These are phyloP conservation scores for Candida parachauliodes DNA, from an alignment of 805 yeast species.

Conservation along the genomic window DNA sequence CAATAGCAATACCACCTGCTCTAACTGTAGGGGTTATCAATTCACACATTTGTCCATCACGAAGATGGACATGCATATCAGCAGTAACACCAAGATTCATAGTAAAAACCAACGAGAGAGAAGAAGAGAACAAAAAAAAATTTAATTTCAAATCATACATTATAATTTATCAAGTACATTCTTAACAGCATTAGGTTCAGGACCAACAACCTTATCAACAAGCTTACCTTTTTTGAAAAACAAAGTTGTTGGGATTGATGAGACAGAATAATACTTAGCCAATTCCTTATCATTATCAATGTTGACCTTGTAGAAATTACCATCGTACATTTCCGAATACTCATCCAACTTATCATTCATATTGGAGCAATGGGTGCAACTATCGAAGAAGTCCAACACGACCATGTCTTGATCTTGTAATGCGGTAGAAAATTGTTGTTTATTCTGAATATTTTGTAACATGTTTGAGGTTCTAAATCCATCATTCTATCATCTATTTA, in stretches of 20 bases:
- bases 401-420: constrained; percentile 22
- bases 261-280: constrained; percentile 55
- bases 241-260: constrained; percentile 56
- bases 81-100: constrained; percentile 69
- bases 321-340: constrained; percentile 50
- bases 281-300: constrained; percentile 76
- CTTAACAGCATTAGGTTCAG: constrained; percentile 78
- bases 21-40: constrained; percentile 85
- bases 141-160: constrained; percentile 1
- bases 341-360: constrained; percentile 87
- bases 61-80: constrained; percentile 94
- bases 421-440: constrained; percentile 9
- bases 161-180: constrained; percentile 38
- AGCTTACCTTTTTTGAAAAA: constrained; percentile 78
- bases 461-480: neutral
- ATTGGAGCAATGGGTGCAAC: constrained; percentile 98
- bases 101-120: constrained; percentile 2
- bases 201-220: constrained; percentile 78
- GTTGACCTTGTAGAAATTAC: constrained; percentile 79
- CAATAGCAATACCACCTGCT: constrained; percentile 87
- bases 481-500: neutral
- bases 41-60: constrained; percentile 93
- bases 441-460: constrained; percentile 9
- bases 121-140: constrained; percentile 1
- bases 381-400: constrained; percentile 89